Base-by-base conservation (phyloP, 768 basidiomycete genomes). In the Macrolepiota fuliginosa region DNA sequence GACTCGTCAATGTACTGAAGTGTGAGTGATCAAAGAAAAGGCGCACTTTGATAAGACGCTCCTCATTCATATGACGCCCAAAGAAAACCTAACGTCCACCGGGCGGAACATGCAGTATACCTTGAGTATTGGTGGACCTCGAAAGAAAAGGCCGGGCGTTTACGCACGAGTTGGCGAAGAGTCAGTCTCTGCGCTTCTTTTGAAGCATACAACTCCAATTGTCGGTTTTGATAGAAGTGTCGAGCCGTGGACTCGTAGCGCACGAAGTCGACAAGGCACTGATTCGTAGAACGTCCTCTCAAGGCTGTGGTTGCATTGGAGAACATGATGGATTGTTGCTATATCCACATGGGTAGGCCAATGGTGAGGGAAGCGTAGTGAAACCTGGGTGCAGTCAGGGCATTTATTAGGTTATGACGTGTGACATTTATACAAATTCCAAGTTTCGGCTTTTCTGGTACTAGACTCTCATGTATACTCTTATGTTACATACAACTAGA, bases 151-250 rank as follows among this genome's bases (percentile, higher is more conserved):
- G 13, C 22, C 22, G 47, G 59, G 58, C 19, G 61, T 13, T 7
- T 25, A 67, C 77, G 60, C 76, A 94, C 92, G 67, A 94, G 82
- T 69, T 94, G 92, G 64, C 92, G 79, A 39, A 94, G 77, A 10
- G 90, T 90, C 66, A 94, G 75, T 61, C 86, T 77, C 62, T 89
- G 84, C 0, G 90, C 85, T 64, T 87, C 81, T 68, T 83, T 89
- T 27, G 86, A 79, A 3, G 93, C 92, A 81, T 90, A 92, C 1
- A 88, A 74, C 67, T 94, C 92, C 54, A 94, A 74, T 59, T 92
- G 91, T 67, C 83, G 83, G 66, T 94, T 94, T 68, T 90, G 88
- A 69, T 94, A 94, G 69, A 94, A 94, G 65, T 85, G 83, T 17
- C 81, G 73, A 17, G 58, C 49, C 4, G 60, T 54, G n/a, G 60